Percentiles rank a stretch among this genome's conserved stretches.
Conservation (phyloP, 495 filamentous ascomycete genomes). For the Lentithecium fluviatile region DNA sequence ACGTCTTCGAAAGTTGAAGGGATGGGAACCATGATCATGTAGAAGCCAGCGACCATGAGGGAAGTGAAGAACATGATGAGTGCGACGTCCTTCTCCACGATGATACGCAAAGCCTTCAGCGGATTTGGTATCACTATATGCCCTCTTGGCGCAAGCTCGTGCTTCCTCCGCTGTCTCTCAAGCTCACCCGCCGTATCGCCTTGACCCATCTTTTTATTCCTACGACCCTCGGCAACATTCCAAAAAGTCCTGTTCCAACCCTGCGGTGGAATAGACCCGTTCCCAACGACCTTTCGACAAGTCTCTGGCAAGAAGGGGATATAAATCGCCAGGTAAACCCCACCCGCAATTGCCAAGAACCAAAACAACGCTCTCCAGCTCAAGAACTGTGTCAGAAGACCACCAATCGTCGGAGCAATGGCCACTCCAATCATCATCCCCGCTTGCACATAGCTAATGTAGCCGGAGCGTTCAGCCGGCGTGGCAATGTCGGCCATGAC, state of each 20-base stretch:
- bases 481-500: constrained; percentile 45
- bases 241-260: constrained; percentile 44
- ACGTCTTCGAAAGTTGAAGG: background rate
- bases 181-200: too few relatives aligned
- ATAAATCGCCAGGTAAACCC: constrained; percentile 43
- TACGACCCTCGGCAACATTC: too few relatives aligned
- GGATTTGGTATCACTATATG: too few relatives aligned
- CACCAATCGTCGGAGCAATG: constrained; percentile 38
- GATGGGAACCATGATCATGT: too few relatives aligned
- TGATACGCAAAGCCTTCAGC: too few relatives aligned
- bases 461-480: constrained; percentile 41
- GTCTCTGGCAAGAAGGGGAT: constrained; percentile 11
- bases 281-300: constrained; percentile 23
- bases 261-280: constrained; percentile 44
- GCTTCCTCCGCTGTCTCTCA: too few relatives aligned
- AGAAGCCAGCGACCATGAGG: too few relatives aligned
- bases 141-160: too few relatives aligned
- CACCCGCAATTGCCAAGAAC: constrained; percentile 38
- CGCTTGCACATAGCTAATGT: constrained; percentile 43
- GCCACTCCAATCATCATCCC: constrained; percentile 40
- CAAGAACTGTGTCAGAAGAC: constrained; percentile 38
- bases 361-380: constrained; percentile 42
- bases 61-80: too few relatives aligned
- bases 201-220: too few relatives aligned
- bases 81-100: too few relatives aligned